Evolutionary conservation across 306 rosid genomes (phyloP).

Genomic region (Castanea sativa): DNA sequence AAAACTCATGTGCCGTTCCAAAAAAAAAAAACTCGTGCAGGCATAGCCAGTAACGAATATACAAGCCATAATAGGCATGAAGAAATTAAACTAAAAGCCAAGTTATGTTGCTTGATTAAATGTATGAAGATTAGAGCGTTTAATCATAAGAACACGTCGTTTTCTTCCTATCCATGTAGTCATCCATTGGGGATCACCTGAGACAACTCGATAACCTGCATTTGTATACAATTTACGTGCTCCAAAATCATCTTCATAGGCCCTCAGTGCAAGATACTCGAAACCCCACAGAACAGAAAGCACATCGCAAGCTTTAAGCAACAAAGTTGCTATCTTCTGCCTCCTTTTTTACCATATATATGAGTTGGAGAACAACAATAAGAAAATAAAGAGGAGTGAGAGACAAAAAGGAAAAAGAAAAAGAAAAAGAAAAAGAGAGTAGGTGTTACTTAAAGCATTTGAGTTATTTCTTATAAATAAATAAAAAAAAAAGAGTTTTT

Average conservation of each 20-base stretch:
- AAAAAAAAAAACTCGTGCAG: no score
- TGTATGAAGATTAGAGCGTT: slow-evolving; percentile 24
- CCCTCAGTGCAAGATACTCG: slow-evolving; percentile 65
- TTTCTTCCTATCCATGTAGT: slow-evolving; percentile 85
- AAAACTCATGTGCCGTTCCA: no score
- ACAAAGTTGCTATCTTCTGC: slow-evolving; percentile 60
- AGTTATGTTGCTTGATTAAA: not conserved
- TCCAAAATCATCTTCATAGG: slow-evolving; percentile 81
- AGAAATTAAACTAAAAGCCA: not conserved
- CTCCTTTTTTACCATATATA: slow-evolving; percentile 48
- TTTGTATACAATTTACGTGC: slow-evolving; percentile 68
- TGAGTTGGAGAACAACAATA: no score
- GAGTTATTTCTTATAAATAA: no score
- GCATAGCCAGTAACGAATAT: no score
- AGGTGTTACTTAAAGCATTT: no score
- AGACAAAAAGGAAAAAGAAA: no score
- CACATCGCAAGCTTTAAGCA: slow-evolving; percentile 68
- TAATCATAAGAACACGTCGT: slow-evolving; percentile 77
- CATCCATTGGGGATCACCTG: slow-evolving; percentile 74
- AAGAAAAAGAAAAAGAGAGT: no score
- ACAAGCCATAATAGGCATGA: not conserved
- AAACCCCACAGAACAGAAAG: slow-evolving; percentile 66
- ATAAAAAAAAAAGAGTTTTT: no score
- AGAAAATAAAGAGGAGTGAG: no score
- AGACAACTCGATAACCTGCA: slow-evolving; percentile 70